These are phyloP conservation scores for Rutstroemia sp. DNA, from an alignment of 2,329 filamentous ascomycete genomes.

Conservation along the genomic window DNA sequence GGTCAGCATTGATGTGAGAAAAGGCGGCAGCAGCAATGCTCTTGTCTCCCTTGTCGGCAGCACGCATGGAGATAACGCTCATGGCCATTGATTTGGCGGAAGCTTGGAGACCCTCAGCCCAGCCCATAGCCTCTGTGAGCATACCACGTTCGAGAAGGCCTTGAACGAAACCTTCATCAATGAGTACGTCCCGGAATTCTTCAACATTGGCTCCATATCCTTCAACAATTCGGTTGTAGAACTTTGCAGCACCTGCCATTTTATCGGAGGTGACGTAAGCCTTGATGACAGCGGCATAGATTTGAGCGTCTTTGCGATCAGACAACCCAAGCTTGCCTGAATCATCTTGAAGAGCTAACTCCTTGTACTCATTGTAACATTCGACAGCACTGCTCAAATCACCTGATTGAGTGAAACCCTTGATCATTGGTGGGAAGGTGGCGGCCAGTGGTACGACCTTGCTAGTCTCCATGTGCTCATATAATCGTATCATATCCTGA, in stretches of 20 bases:
- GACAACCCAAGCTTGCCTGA: constrained; percentile 61
- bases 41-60: constrained; percentile 72
- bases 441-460: constrained; percentile 68
- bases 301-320: constrained; percentile 69
- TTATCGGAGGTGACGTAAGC: constrained; percentile 81
- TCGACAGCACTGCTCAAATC: constrained; percentile 85
- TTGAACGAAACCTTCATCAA: constrained; percentile 70
- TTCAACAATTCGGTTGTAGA: constrained; percentile 71
- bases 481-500: constrained; percentile 83
- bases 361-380: constrained; percentile 91
- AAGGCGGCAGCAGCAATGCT: constrained; percentile 62
- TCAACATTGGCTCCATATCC: constrained; percentile 50
- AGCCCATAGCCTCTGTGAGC: constrained; percentile 65
- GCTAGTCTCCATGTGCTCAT: constrained; percentile 81
- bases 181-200: constrained; percentile 63
- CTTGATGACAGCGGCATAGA: constrained; percentile 88
- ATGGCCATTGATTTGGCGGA: constrained; percentile 56
- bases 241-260: constrained; percentile 72
- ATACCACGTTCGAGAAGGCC: constrained; percentile 65
- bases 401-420: constrained; percentile 76
- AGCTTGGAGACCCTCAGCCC: constrained; percentile 58
- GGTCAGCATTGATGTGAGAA: constrained; percentile 45
- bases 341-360: constrained; percentile 78
- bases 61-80: constrained; percentile 64
- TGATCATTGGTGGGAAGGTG: constrained; percentile 89